Conservation (phyloP, 208 protist species). For the Strigomonas culicis region DNA sequence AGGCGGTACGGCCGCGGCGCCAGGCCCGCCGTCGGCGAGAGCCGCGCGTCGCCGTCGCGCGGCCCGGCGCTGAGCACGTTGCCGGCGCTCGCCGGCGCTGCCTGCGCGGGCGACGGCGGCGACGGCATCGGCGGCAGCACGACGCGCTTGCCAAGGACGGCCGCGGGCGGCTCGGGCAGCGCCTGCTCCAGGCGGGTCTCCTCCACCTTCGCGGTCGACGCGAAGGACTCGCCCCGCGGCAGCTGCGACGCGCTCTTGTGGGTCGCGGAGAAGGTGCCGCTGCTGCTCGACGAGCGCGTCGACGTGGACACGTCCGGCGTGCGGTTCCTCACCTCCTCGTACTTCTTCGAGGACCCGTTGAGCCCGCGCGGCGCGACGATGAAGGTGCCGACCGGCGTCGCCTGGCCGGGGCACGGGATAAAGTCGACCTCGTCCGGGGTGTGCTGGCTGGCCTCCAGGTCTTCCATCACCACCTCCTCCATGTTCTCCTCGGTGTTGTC, state of each 20-base stretch:
- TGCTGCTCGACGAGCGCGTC: too few species aligned
- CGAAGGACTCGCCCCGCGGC: neutral
- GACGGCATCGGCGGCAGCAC: too few species aligned
- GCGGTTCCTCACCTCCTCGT: neutral
- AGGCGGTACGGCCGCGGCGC: conserved; percentile 7
- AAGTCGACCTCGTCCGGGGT: neutral
- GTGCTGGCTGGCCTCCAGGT: neutral
- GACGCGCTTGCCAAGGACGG: conserved; percentile 44
- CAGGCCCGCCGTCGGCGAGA: conserved; percentile 59
- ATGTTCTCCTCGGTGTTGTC: neutral
- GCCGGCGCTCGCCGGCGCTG: neutral
- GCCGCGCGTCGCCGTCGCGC: conserved; percentile 17
- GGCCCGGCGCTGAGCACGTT: neutral
- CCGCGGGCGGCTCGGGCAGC: conserved; percentile 32
- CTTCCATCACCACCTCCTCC: neutral
- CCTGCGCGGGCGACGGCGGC: too few species aligned
- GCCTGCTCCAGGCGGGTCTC: conserved; percentile 8
- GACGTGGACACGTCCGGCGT: too few species aligned
- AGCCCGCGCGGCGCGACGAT: conserved; percentile 1
- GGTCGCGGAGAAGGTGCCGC: neutral
- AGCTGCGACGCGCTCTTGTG: neutral
- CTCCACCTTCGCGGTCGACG: neutral
- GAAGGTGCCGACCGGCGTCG: neutral
- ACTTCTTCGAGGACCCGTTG: neutral
- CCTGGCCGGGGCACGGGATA: neutral